These are phyloP conservation scores for Paraphoma sp. DNA, from an alignment of 2,329 filamentous ascomycete genomes.

Conservation along the genomic window DNA sequence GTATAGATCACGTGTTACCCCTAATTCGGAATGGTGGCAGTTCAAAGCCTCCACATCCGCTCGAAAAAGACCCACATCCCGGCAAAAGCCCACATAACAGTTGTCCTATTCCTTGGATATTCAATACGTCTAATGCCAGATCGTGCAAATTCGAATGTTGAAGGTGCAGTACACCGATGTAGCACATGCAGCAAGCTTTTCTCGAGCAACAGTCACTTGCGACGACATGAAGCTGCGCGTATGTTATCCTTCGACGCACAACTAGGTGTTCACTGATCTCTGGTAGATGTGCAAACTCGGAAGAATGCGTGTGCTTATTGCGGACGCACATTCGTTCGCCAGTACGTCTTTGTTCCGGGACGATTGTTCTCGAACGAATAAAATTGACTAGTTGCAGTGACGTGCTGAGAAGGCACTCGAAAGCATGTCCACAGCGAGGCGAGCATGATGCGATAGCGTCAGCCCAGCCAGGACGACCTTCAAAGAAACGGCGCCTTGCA, in stretches of 20 bases:
- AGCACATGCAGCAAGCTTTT: constrained; percentile 3
- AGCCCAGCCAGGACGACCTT: background rate
- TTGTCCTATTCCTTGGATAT: background rate
- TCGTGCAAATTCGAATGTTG: background rate
- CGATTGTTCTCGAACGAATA: background rate
- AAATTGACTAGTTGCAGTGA: constrained; percentile 1
- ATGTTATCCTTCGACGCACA: background rate
- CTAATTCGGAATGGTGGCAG: constrained; percentile 1
- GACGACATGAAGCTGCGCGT: constrained; percentile 13
- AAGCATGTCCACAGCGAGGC: constrained; percentile 4
- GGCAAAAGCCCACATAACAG: constrained; percentile 10
- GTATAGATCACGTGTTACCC: background rate
- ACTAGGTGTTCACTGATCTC: background rate
- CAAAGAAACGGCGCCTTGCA: no score
- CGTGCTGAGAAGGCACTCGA: constrained; percentile 6
- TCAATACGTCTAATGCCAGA: background rate
- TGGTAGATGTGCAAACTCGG: background rate
- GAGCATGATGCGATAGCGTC: constrained; percentile 2
- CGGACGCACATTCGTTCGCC: constrained; percentile 4
- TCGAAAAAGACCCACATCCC: constrained; percentile 11
- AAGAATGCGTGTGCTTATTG: background rate
- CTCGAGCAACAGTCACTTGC: constrained; percentile 8
- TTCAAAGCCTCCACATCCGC: background rate
- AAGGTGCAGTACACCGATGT: background rate
- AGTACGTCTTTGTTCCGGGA: constrained; percentile 8